These are phyloP conservation scores for Globisporangium nunn DNA, from an alignment of 352 stramenopile species.

Conservation along the genomic window DNA sequence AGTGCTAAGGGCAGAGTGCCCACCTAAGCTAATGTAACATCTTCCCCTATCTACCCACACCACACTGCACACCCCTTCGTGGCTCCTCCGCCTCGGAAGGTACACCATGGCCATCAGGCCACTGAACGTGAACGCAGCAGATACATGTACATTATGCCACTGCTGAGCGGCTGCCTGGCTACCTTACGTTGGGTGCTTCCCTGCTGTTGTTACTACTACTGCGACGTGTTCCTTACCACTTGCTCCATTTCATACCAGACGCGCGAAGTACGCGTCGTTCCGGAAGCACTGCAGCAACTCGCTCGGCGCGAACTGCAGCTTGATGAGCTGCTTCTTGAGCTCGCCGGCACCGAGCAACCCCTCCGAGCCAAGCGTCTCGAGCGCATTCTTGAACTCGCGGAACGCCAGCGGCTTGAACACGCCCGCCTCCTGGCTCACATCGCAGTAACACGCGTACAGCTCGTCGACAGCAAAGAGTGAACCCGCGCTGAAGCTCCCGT, in stretches of 20 bases:
- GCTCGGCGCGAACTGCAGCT: constrained; percentile 59
- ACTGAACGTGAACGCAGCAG: no score
- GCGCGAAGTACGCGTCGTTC: constrained; percentile 67
- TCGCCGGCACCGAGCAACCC: constrained; percentile 48
- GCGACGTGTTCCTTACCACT: background rate
- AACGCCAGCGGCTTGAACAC: constrained; percentile 53
- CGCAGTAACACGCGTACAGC: constrained; percentile 62
- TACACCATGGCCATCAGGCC: no score
- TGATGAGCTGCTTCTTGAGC: constrained; percentile 69
- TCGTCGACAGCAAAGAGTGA: constrained; percentile 50
- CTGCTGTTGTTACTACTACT: background rate
- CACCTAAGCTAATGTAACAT: background rate
- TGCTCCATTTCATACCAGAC: constrained; percentile 35
- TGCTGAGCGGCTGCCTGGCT: no score
- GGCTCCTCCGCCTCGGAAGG: no score
- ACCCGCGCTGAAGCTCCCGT: constrained; percentile 16
- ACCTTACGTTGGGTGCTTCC: background rate
- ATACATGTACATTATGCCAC: background rate
- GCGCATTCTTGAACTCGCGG: constrained; percentile 56
- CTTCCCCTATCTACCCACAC: background rate
- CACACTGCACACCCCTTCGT: no score
- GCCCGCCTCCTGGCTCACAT: constrained; percentile 54
- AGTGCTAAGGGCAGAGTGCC: background rate
- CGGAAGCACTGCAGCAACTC: constrained; percentile 67
- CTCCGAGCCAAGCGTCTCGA: constrained; percentile 67